These are phyloP conservation scores for Aquanectria penicillioides DNA, from an alignment of 2,329 filamentous ascomycete genomes.

Conservation along the genomic window DNA sequence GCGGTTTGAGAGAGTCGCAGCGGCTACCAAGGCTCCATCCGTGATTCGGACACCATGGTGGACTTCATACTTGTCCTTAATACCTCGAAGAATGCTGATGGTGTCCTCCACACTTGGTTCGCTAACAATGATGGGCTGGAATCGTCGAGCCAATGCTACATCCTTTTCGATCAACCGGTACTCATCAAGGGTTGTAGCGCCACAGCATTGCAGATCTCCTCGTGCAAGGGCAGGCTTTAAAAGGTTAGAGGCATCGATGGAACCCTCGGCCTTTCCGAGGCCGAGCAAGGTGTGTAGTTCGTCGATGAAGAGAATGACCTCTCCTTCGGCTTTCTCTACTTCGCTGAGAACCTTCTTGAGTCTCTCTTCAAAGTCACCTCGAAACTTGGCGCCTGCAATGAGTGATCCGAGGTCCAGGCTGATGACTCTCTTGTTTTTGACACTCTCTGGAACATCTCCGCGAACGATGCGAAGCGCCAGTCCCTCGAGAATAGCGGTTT, in stretches of 20 bases:
- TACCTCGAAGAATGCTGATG: constrained; percentile 92
- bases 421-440: constrained; percentile 93
- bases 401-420: constrained; percentile 89
- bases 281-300: constrained; percentile 93
- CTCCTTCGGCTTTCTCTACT: constrained; percentile 87
- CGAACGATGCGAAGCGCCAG: constrained; percentile 88
- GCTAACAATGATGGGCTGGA: constrained; percentile 93
- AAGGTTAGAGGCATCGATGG: constrained; percentile 94
- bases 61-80: constrained; percentile 97
- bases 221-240: constrained; percentile 93
- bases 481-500: constrained; percentile 93
- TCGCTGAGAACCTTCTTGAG: constrained; percentile 92
- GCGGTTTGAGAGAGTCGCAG: constrained; percentile 90
- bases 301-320: constrained; percentile 94
- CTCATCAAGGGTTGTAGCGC: constrained; percentile 91
- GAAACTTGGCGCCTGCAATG: constrained; percentile 94
- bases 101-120: constrained; percentile 93
- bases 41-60: constrained; percentile 97
- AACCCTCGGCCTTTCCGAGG: constrained; percentile 93
- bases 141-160: constrained; percentile 88
- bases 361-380: constrained; percentile 95
- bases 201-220: constrained; percentile 93
- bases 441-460: constrained; percentile 93
- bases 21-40: constrained; percentile 89
- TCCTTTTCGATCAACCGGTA: constrained; percentile 97